Conservation (phyloP, 768 basidiomycete species). For the Pulveroboletus sp. region DNA sequence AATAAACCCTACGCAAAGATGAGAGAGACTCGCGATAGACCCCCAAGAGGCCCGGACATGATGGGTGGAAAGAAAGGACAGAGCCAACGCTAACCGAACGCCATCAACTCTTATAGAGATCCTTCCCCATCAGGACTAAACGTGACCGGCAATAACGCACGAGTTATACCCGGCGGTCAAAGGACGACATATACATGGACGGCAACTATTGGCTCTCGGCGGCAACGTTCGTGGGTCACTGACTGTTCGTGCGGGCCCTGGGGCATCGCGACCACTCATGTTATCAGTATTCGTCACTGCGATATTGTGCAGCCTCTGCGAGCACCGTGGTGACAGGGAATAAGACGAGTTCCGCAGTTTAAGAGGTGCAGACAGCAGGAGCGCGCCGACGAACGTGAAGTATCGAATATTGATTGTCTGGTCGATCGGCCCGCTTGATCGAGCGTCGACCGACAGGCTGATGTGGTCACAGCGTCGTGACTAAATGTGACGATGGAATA, state of each 20-base stretch:
- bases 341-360: background rate
- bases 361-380: background rate
- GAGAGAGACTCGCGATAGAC: slow-evolving; percentile 60
- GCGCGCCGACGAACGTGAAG: background rate
- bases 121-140: background rate
- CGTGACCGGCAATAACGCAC: background rate
- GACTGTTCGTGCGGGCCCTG: background rate
- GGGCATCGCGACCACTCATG: background rate
- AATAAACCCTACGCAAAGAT: slow-evolving; percentile 68
- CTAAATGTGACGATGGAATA: no score
- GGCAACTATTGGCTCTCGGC: slow-evolving; percentile 9
- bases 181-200: background rate
- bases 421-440: no score
- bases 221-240: slow-evolving; percentile 20
- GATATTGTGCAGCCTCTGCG: background rate
- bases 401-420: no score
- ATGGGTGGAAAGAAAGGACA: slow-evolving; percentile 1
- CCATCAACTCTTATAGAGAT: slow-evolving; percentile 7
- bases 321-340: background rate
- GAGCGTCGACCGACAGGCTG: no score
- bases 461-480: no score
- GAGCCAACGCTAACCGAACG: background rate
- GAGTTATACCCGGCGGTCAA: background rate
- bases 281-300: background rate
- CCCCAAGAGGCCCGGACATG: slow-evolving; percentile 15